phyloP scores from a whole-genome alignment of 108 stramenopile species.

The Fistulifera pelliculosa region DNA sequence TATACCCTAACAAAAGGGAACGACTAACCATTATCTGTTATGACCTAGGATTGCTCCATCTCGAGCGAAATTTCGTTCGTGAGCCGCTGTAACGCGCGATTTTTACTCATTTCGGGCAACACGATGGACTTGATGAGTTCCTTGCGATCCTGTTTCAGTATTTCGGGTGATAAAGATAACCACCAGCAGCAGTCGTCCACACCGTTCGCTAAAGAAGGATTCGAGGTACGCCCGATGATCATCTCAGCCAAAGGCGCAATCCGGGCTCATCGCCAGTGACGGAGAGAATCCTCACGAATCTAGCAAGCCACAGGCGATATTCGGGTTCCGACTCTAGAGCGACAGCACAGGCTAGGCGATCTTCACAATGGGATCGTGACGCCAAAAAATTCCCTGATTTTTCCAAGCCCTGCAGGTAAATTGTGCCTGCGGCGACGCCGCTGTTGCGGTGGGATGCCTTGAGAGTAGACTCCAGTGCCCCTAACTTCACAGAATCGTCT shows the following conservation, averaged over 20 bases:
- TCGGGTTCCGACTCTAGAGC: slow-evolving; percentile 54
- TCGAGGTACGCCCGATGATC: slow-evolving; percentile 20
- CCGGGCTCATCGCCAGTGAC: slow-evolving; percentile 33
- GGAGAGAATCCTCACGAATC: slow-evolving; percentile 38
- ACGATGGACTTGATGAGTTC: slow-evolving; percentile 37
- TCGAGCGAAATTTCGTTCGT: slow-evolving; percentile 76
- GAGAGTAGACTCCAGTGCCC: slow-evolving; percentile 26
- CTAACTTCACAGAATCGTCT: slow-evolving; percentile 52
- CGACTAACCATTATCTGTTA: slow-evolving; percentile 4
- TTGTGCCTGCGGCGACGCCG: background rate
- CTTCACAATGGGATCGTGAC: slow-evolving; percentile 78
- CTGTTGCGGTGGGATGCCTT: slow-evolving; percentile 19
- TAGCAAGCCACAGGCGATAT: slow-evolving; percentile 55
- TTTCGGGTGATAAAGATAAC: slow-evolving; percentile 31
- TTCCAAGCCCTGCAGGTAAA: slow-evolving; percentile 5
- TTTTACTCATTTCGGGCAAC: slow-evolving; percentile 78
- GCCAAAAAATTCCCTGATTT: slow-evolving; percentile 21
- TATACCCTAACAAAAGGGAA: slow-evolving; percentile 4
- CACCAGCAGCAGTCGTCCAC: slow-evolving; percentile 37
- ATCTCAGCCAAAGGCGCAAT: slow-evolving; percentile 62
- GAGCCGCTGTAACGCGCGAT: slow-evolving; percentile 61
- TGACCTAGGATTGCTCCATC: slow-evolving; percentile 8
- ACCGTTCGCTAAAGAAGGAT: too few species aligned
- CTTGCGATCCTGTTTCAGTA: slow-evolving; percentile 42
- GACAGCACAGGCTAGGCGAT: slow-evolving; percentile 77